Evolutionary conservation across 2,329 filamentous ascomycete genomes (phyloP), one percentile per base, ranked within the genome.

Genomic region (Penicillium sp.): DNA sequence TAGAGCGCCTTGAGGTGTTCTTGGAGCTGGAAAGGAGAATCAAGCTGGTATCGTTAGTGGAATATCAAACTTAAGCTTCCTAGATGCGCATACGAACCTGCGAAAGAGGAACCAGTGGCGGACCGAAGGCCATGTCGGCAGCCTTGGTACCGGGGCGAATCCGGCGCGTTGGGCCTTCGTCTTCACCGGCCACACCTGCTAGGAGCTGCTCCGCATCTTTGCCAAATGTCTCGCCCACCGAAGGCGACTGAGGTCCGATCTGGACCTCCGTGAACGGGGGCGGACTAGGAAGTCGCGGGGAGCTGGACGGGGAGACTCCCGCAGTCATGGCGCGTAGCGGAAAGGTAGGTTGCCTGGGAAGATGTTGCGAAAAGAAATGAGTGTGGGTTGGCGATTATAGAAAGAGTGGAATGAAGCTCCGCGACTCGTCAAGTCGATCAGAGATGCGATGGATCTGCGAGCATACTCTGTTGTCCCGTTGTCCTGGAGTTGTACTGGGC

Each of bases 11-110:
- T 94, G 58, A 99, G 89, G 75, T 99, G 94, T 80, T 99, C 95
- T 78, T 97, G 96, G 19, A 98, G 87, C 78, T 97, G 95, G 76
- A 98, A 99, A 49, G 95, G 91, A 24, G 94, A 98, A 75, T 99
- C 93, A 69, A 99, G 92, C 91, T 97, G 76, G 58, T 10, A 61
- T 51, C 22, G 58, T 65, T 45, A 72, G 64, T 49, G 33, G 22
- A 7, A 33, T 9, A 15, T 26, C 49, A 38, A 12, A 4, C 5
- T 15, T 44, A 10, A 47, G 12, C 63, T 56, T 68, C 63, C 37
- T n/a, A 42, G 57, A 37, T 30, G 45, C 56, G 35, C 60, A 77
- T 85, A 67, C 76, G 15, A n/a, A 96, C 93, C 83, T 97, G 91
- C 67, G 88, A 87, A 62, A 97, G 81, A 47, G 94, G 91, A 59